These are phyloP conservation scores for Clonostachys rosea DNA, from an alignment of 2,329 filamentous ascomycete genomes.

Conservation along the genomic window DNA sequence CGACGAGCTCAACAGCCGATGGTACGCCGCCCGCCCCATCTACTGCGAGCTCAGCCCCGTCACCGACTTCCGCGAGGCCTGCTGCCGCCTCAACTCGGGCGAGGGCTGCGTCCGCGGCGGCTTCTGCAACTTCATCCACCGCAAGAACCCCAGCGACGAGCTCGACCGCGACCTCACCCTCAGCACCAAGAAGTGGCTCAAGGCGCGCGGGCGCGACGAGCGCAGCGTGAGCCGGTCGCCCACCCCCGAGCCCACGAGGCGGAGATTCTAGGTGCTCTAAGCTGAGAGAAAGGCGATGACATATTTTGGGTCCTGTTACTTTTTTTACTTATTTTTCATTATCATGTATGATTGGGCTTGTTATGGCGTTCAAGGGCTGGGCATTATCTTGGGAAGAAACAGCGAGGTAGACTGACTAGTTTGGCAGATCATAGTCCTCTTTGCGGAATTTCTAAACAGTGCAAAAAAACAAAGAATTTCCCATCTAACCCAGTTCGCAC, in stretches of 20 bases:
- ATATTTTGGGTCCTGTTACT: background rate
- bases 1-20: slow-evolving; percentile 88
- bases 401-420: too few relatives aligned
- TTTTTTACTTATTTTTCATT: background rate
- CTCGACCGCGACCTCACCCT: slow-evolving; percentile 84
- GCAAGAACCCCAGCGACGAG: slow-evolving; percentile 89
- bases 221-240: slow-evolving; percentile 79
- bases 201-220: slow-evolving; percentile 76
- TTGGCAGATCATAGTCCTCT: too few relatives aligned
- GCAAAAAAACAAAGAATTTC: too few relatives aligned
- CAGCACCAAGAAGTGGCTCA: slow-evolving; percentile 94
- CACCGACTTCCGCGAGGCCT: slow-evolving; percentile 96
- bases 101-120: slow-evolving; percentile 94
- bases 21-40: slow-evolving; percentile 95
- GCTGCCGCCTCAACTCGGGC: slow-evolving; percentile 88
- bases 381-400: too few relatives aligned
- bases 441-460: too few relatives aligned
- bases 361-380: too few relatives aligned
- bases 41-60: slow-evolving; percentile 97
- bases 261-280: slow-evolving; percentile 51
- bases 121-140: slow-evolving; percentile 99
- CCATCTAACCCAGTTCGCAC: too few relatives aligned
- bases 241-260: slow-evolving; percentile 77
- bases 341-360: too few relatives aligned
- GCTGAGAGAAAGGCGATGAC: background rate